A percentile compares a stretch with the other conserved stretches of the same genome.
phyloP scores from a whole-genome alignment of 2,329 filamentous ascomycete species.

The Aaosphaeria arxii region DNA sequence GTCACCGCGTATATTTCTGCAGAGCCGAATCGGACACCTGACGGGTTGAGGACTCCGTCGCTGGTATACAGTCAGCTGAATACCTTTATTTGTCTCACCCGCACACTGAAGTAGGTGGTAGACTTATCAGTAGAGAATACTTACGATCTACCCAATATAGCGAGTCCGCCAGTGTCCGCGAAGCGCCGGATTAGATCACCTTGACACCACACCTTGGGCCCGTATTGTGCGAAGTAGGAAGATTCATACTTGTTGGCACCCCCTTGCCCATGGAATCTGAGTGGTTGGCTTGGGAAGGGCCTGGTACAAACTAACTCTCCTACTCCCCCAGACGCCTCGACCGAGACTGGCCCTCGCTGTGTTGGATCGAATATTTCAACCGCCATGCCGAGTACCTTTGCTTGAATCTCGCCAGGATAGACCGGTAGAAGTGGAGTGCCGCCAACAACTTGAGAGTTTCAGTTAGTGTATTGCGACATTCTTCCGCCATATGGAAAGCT shows the following conservation, averaged over 20 bases:
- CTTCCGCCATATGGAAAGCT: neutral
- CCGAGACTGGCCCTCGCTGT: neutral
- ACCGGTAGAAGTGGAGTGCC: neutral
- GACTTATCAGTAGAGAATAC: neutral
- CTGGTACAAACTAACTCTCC: neutral
- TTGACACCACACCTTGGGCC: neutral
- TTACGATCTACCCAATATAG: neutral
- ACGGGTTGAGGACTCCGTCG: constrained; percentile 85
- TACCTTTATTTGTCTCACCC: neutral
- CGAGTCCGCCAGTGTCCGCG: neutral
- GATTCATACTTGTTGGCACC: neutral
- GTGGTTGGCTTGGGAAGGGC: neutral
- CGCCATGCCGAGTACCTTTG: neutral
- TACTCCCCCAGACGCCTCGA: neutral
- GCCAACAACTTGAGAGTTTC: neutral
- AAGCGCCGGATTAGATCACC: neutral
- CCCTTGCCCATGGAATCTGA: neutral
- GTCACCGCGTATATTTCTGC: constrained; percentile 88
- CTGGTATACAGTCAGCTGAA: constrained; percentile 46
- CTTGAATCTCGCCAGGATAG: neutral
- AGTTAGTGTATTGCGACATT: neutral
- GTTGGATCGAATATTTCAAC: neutral
- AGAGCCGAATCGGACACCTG: constrained; percentile 81
- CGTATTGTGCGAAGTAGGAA: neutral
- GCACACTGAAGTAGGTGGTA: neutral